Percentiles rank a stretch among this genome's conserved stretches.
Conservation (phyloP, 2,329 filamentous ascomycete genomes). For the Didymosphaeria variabile region DNA sequence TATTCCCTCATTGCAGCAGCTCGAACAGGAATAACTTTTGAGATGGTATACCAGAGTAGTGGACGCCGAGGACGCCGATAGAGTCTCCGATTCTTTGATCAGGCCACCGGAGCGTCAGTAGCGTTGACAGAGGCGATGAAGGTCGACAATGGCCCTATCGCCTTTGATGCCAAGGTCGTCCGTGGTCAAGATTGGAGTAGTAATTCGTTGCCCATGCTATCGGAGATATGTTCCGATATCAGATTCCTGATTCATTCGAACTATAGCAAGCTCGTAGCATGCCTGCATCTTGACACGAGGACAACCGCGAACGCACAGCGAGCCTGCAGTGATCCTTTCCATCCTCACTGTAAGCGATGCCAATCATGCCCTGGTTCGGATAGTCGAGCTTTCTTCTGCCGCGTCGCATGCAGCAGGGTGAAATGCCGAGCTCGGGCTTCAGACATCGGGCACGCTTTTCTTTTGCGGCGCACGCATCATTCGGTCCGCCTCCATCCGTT, state of each 20-base stretch:
- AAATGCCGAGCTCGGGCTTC: constrained; percentile 7
- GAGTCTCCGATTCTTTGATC: not conserved
- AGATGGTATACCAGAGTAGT: not conserved
- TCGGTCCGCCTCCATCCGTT: not conserved
- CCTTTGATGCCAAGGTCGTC: not conserved
- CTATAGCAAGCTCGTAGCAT: not conserved
- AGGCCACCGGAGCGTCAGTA: not conserved
- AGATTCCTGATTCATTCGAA: not conserved
- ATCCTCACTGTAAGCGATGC: constrained; percentile 9
- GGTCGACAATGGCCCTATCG: not conserved
- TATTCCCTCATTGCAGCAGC: not conserved
- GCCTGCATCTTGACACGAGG: not conserved
- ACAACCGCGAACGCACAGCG: not conserved
- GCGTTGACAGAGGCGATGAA: not conserved
- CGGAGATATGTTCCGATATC: not conserved
- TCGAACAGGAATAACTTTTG: not conserved
- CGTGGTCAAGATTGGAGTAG: too few species aligned
- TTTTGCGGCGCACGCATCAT: not conserved
- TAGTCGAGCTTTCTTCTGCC: constrained; percentile 3
- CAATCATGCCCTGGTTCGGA: constrained; percentile 8
- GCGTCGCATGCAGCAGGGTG: constrained; percentile 4
- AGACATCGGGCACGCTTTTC: not conserved
- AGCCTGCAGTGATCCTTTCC: not conserved
- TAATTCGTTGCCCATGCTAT: not conserved
- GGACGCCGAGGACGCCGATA: too few species aligned